Percentiles rank a stretch among this genome's conserved stretches.
phyloP scores from a whole-genome alignment of 192 early-diverging fungal species.

The Entomortierella beljakovae region DNA sequence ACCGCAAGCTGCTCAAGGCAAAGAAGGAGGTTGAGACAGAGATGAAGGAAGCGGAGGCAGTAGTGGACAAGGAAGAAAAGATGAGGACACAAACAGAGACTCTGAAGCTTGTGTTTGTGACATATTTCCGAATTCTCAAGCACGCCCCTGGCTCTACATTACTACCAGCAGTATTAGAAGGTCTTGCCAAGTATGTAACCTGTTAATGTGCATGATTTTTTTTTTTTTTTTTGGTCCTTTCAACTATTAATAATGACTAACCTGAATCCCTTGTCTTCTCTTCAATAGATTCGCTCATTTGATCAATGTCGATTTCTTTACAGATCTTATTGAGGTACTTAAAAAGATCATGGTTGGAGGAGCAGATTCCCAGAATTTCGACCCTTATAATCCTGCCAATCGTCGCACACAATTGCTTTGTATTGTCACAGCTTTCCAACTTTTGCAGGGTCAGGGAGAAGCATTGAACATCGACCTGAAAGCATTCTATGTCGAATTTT shows the following conservation, averaged over 20 bases:
- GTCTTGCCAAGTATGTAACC: conserved; percentile 71
- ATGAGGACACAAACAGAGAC: conserved; percentile 90
- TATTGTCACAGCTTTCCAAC: conserved; percentile 88
- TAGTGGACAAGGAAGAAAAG: conserved; percentile 85
- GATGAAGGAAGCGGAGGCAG: conserved; percentile 92
- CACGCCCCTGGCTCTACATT: conserved; percentile 78
- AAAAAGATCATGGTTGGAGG: conserved; percentile 82
- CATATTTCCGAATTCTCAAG: conserved; percentile 96
- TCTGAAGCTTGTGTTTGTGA: conserved; percentile 92
- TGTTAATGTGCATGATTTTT: neutral
- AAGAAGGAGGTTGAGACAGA: conserved; percentile 79
- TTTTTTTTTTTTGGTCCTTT: neutral
- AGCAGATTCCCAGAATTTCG: conserved; percentile 59
- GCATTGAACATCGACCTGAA: conserved; percentile 92
- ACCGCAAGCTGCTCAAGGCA: conserved; percentile 80
- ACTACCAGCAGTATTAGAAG: conserved; percentile 82
- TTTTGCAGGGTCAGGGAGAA: conserved; percentile 93
- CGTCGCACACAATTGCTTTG: conserved; percentile 86
- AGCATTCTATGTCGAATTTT: conserved; percentile 91
- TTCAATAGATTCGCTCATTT: conserved; percentile 86
- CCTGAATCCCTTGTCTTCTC: neutral
- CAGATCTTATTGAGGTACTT: conserved; percentile 86
- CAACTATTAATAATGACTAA: conserved; percentile 1
- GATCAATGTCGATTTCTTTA: conserved; percentile 97
- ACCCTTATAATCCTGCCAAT: conserved; percentile 54